Percentiles rank a stretch among this genome's conserved stretches.
These are phyloP conservation scores for Solanum corneliomulleri DNA, from an alignment of 257 asterid genomes.

Conservation along the genomic window DNA sequence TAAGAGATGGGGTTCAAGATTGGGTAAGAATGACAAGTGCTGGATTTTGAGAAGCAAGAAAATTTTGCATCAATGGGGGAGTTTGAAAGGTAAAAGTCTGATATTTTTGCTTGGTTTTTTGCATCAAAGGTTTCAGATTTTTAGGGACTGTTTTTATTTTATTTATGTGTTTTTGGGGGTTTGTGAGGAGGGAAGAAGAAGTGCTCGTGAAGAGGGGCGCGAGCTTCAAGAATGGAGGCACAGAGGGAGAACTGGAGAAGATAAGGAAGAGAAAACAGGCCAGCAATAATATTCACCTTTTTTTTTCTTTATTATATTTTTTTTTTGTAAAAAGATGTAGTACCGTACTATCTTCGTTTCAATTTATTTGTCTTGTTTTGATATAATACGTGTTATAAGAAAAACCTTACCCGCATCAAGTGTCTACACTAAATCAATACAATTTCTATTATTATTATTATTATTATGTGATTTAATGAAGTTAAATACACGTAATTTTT, in stretches of 20 bases:
- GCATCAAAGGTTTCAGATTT: constrained; percentile 21
- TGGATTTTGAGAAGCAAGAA: constrained; percentile 11
- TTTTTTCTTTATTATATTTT: neutral
- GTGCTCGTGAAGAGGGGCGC: constrained; percentile 48
- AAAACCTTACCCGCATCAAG: accelerated
- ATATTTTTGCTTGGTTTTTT: constrained; percentile 37
- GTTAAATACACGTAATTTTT: too few species aligned
- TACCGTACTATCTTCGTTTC: too few species aligned
- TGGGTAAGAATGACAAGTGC: neutral
- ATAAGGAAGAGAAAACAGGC: constrained; percentile 31
- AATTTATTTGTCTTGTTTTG: too few species aligned
- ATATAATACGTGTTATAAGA: accelerated
- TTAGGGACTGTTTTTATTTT: neutral
- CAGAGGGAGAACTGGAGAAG: constrained; percentile 25
- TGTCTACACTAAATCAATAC: too few species aligned
- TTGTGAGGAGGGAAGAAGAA: constrained; percentile 1
- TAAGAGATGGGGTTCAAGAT: neutral
- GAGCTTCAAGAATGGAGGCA: constrained; percentile 69
- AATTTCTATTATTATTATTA: too few species aligned
- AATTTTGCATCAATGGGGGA: constrained; percentile 39
- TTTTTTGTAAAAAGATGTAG: accelerated
- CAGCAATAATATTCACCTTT: constrained; percentile 13
- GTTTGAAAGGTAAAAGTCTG: constrained; percentile 6
- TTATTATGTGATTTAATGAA: too few species aligned
- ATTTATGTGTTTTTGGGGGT: neutral